Base-by-base conservation (phyloP, 129 eudicot genomes). In the Artemisia tridentata region DNA sequence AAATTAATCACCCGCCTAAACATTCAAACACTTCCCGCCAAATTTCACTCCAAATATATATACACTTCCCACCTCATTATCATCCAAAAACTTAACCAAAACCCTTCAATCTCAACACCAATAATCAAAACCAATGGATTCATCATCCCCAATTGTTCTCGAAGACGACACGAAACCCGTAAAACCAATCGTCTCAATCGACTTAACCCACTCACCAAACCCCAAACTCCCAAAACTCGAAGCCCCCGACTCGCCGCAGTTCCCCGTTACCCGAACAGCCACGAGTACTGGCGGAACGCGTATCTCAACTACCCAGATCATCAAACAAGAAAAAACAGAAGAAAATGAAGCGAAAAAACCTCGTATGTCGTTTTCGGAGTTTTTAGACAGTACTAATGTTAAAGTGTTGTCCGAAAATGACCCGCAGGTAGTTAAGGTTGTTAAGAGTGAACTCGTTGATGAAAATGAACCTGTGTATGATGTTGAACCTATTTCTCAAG, bases 251-350 rank as follows among this genome's bases (percentile, higher is more conserved):
- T 27, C 79, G 4, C 82, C 76, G 61, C 80, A 49, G 7, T 69
- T 75, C 3, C 75, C 73, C 2, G 89, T 84, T 31, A 79, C 68
- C 12, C 78, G 83, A 69, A 87, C 89, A 52, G 41, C 73, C 13
- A 90, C 95, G 3, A 83, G 89, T 69, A 85, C 79, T 17, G 97
- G 96, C 1, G 88, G 89, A 1, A 46, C 80, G 9, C 83, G 95
- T 21, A 74, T 90, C 27, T 82, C 89, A 11, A 54, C 85, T 5
- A 54, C 82, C 7, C 82, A 65, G 64, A 31, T 19, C 46, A 51
- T 68, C 27, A 79, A 75, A 3, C 45, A 58, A 51, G 78, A 75
- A 61, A 70, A 25, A 11, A 68, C 70, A 47, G 62, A 73, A 48
- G 72, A 59, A 29, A 55, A 27, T n/a, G 72, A 48, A 45, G 12